Percentiles rank a stretch among this genome's conserved stretches.
Evolutionary conservation across 306 rosid genomes (phyloP).

Genomic region (Pyrus betulifolia): DNA sequence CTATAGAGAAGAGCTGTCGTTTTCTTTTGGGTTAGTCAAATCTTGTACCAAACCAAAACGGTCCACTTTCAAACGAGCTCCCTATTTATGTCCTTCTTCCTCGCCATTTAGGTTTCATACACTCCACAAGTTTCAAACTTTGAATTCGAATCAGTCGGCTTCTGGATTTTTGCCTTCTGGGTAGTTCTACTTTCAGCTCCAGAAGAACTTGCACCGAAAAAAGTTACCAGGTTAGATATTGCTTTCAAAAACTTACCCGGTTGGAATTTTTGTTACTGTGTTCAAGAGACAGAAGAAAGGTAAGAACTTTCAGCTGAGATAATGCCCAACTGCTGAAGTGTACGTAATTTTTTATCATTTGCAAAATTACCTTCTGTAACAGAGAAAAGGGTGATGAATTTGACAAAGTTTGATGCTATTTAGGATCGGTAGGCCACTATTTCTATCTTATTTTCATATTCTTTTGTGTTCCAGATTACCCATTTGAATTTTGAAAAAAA

Average conservation of each 20-base stretch:
- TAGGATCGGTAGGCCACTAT: constrained; percentile 34
- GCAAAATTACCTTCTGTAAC: neutral
- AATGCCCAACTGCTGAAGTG: neutral
- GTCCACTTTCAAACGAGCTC: constrained; percentile 12
- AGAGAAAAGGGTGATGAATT: constrained; percentile 1
- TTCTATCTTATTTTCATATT: constrained; percentile 23
- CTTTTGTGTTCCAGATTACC: neutral
- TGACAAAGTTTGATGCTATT: constrained; percentile 39
- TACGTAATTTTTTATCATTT: neutral
- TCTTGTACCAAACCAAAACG: constrained; percentile 37
- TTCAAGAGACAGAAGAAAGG: too few species aligned
- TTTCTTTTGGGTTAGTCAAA: constrained; percentile 43
- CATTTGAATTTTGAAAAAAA: neutral
- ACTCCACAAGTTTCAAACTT: constrained; percentile 14
- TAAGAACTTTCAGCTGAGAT: constrained; percentile 17
- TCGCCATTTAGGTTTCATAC: constrained; percentile 20
- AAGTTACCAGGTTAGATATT: neutral
- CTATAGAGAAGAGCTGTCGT: constrained; percentile 33
- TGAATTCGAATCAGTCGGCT: constrained; percentile 15
- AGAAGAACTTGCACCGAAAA: neutral
- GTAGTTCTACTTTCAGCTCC: constrained; percentile 19
- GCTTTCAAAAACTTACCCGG: too few species aligned
- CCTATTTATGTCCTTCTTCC: constrained; percentile 19
- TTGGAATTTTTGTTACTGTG: too few species aligned
- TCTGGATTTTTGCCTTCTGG: constrained; percentile 15